Conservation (phyloP, 1,139 yeast species). For the Pneumocystis sp. region DNA sequence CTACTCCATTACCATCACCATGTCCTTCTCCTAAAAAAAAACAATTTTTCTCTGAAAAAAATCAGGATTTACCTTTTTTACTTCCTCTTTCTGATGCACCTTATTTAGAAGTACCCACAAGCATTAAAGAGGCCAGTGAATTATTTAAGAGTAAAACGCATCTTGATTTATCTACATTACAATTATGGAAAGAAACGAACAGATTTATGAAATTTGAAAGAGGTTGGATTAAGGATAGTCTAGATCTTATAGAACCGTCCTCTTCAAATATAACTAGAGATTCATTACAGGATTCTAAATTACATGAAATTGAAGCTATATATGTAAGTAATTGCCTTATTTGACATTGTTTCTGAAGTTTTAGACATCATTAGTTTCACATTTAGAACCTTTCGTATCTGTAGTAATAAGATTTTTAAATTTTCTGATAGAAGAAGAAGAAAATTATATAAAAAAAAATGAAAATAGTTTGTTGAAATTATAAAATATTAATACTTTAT, state of each 20-base stretch:
- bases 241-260: conserved; percentile 10
- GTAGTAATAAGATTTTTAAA: conserved; percentile 1
- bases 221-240: conserved; percentile 34
- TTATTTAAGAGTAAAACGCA: conserved; percentile 48
- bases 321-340: neutral
- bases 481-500: neutral
- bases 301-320: neutral
- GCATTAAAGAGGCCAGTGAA: conserved; percentile 63
- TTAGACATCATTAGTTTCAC: conserved; percentile 6
- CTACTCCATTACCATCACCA: conserved; percentile 31
- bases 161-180: conserved; percentile 50
- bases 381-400: conserved; percentile 5
- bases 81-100: conserved; percentile 39
- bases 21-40: conserved; percentile 45
- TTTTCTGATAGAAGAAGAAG: neutral
- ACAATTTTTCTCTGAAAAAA: conserved; percentile 55
- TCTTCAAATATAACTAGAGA: neutral
- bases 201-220: conserved; percentile 62
- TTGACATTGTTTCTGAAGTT: neutral
- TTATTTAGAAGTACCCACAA: conserved; percentile 43
- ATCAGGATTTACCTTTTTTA: conserved; percentile 64
- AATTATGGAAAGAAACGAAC: conserved; percentile 58
- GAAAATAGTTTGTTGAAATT: conserved; percentile 1
- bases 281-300: neutral
- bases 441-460: neutral